These are phyloP conservation scores for Fusarium sp. DNA, from an alignment of 2,329 filamentous ascomycete genomes.

Conservation along the genomic window DNA sequence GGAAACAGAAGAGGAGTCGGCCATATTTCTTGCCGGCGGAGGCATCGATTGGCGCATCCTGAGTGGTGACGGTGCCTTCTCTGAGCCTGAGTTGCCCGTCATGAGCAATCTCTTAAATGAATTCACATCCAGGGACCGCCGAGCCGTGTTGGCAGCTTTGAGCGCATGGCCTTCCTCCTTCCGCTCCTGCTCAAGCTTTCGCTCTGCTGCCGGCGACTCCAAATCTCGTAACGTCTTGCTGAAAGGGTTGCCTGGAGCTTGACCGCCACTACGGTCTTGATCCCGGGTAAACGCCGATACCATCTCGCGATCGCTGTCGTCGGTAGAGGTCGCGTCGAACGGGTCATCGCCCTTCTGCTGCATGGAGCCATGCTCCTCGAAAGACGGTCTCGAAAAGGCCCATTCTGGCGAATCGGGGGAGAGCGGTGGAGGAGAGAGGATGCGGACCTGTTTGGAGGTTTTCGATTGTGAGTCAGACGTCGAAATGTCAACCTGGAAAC, in stretches of 20 bases:
- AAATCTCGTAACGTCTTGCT: slow-evolving; percentile 66
- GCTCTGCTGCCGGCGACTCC: slow-evolving; percentile 53
- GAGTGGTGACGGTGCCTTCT: slow-evolving; percentile 9
- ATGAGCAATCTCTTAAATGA: slow-evolving; percentile 82
- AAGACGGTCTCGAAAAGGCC: slow-evolving; percentile 47
- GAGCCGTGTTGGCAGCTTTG: slow-evolving; percentile 49
- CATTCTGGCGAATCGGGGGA: slow-evolving; percentile 63
- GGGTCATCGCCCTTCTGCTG: slow-evolving; percentile 45
- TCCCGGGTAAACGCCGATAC: slow-evolving; percentile 40
- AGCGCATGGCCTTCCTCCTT: slow-evolving; percentile 48
- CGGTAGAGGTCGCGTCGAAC: slow-evolving; percentile 47
- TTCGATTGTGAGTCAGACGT: slow-evolving; percentile 58
- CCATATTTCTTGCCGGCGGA: slow-evolving; percentile 9
- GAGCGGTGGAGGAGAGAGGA: slow-evolving; percentile 73
- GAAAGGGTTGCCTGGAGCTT: slow-evolving; percentile 58
- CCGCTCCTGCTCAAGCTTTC: slow-evolving; percentile 47
- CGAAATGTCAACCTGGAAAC: slow-evolving; percentile 45
- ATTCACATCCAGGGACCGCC: slow-evolving; percentile 76
- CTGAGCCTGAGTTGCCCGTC: slow-evolving; percentile 70
- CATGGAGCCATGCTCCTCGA: slow-evolving; percentile 45
- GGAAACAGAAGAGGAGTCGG: slow-evolving; percentile 32
- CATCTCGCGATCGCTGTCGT: slow-evolving; percentile 46
- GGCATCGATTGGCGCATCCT: slow-evolving; percentile 22
- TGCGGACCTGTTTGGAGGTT: slow-evolving; percentile 75
- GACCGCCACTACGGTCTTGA: slow-evolving; percentile 35